Percentiles rank a stretch among this genome's conserved stretches.
phyloP scores from a whole-genome alignment of 805 yeast species.

The Lipomyces mesembrius region DNA sequence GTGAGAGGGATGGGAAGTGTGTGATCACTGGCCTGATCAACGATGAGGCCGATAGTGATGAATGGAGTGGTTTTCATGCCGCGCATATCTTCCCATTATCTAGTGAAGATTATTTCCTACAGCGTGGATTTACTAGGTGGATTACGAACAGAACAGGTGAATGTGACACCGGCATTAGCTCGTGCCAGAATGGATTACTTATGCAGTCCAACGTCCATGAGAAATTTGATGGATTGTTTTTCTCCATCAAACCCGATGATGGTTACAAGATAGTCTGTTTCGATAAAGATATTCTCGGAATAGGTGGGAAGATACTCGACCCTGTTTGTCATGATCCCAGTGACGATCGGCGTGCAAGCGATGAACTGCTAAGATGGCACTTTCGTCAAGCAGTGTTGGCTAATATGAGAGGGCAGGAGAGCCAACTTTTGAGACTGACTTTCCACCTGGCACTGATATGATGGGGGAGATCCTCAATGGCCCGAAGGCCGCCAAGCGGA shows the following conservation, averaged over 20 bases:
- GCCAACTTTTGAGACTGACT: too few species aligned
- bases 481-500: not conserved
- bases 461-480: conserved; percentile 4
- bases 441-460: not conserved
- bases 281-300: not conserved
- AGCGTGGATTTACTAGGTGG: too few species aligned
- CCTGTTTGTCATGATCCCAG: not conserved
- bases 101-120: too few species aligned
- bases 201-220: not conserved
- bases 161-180: too few species aligned
- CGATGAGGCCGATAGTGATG: too few species aligned
- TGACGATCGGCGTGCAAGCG: not conserved
- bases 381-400: conserved; percentile 6
- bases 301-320: not conserved
- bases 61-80: not conserved
- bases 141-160: too few species aligned
- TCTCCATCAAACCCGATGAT: not conserved
- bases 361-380: not conserved
- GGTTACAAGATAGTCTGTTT: not conserved
- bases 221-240: not conserved
- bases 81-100: too few species aligned
- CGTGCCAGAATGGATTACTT: too few species aligned
- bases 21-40: too few species aligned
- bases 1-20: too few species aligned
- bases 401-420: too few species aligned